Base-by-base conservation (phyloP, 2,329 filamentous ascomycete species). In the Thielaviopsis euricoi region DNA sequence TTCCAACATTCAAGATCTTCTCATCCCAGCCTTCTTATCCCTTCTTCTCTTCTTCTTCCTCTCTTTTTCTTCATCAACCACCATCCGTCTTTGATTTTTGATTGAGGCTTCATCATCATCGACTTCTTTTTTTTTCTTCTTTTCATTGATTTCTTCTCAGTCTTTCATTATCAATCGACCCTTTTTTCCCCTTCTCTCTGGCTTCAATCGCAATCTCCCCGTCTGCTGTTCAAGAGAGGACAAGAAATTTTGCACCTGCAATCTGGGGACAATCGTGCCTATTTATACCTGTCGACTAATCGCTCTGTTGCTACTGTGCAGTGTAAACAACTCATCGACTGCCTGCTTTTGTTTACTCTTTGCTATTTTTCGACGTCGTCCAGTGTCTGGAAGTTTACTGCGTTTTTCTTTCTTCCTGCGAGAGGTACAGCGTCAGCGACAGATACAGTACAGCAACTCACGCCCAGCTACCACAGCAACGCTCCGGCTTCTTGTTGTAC, bases 111-210 rank as follows among this genome's bases (percentile, higher is more conserved):
- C 33, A 54, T 17, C 29, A 48, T 40, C 50, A 59, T 59, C 33
- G 15, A n/a, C 22, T 56, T 55, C 50, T 53, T 55, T 55, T 50
- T 53, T 26, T 50, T 6, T 57, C 60, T 56, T 50, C 26, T 22
- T 48, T 53, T 33, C 15, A 29, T 56, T 21, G 19, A 46, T 56
- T 48, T 61, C 48, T 55, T 19, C 19, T 21, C 21, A 23, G 49
- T 37, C 37, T 58, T 58, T 54, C 46, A 37, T 53, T 37, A 25
- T 50, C 19, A 21, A 37, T 2, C 6, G 10, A 13, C 19, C 51
- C 7, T n/a, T n/a, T 13, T 53, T n/a, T 37, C 3, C 19, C 51
- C 17, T 37, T 53, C 26, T 53, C 26, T 53, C 22, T 21, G n/a
- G n/a, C 51, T 12, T 2, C 46, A 50, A 52, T 37, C 7, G 2